These are phyloP conservation scores for Amauroascus verrucosus DNA, from an alignment of 2,329 filamentous ascomycete genomes.

Conservation along the genomic window DNA sequence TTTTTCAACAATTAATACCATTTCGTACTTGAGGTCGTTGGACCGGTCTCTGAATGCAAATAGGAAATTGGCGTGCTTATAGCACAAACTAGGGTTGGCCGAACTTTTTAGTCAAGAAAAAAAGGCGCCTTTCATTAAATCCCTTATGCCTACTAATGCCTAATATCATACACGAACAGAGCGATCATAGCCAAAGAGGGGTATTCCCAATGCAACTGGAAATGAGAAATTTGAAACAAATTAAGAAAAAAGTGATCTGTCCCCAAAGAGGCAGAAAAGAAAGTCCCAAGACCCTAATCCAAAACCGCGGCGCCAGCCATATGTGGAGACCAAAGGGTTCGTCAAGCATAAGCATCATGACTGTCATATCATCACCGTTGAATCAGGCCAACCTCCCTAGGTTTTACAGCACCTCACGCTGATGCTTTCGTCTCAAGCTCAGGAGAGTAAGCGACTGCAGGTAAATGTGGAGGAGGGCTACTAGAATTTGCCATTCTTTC, in stretches of 20 bases:
- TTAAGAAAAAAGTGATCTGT: not conserved
- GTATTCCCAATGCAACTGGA: not conserved
- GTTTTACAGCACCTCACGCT: not conserved
- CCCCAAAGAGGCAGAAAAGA: not conserved
- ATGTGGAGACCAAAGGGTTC: not conserved
- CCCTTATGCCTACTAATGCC: not conserved
- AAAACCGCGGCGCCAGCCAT: not conserved
- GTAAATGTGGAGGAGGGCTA: slow-evolving; percentile 17
- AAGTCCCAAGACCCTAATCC: not conserved
- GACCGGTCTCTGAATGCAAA: too few relatives aligned
- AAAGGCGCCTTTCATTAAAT: not conserved
- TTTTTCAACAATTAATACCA: not conserved
- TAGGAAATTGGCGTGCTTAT: not conserved
- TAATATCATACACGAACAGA: not conserved
- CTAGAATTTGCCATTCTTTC: slow-evolving; percentile 28
- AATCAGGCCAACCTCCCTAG: not conserved
- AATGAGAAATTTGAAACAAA: not conserved
- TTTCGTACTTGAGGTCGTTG: not conserved
- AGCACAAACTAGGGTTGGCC: not conserved
- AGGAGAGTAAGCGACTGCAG: slow-evolving; percentile 8
- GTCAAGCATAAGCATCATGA: slow-evolving; percentile 6
- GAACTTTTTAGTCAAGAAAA: not conserved
- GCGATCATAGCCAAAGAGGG: not conserved
- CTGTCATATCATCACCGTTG: slow-evolving; percentile 1
- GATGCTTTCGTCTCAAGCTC: not conserved